Evolutionary conservation across 1,139 yeast genomes (phyloP).

Genomic region (Candida frijolesensis): DNA sequence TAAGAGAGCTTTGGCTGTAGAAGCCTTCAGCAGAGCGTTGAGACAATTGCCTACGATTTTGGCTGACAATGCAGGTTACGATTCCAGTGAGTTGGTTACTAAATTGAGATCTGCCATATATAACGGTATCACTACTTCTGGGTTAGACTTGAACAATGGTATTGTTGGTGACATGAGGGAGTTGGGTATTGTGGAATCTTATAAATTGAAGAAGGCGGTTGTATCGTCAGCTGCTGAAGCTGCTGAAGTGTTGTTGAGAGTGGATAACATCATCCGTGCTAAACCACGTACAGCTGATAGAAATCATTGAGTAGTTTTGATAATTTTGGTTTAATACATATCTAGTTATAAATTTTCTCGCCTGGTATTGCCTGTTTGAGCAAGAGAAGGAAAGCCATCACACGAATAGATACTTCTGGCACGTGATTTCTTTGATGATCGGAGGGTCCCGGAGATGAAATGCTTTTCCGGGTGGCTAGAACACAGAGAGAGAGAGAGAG

Average conservation of each 20-base stretch:
- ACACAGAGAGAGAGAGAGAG: too few species aligned
- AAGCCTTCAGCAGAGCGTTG: slow-evolving; percentile 90
- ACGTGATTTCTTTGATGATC: background rate
- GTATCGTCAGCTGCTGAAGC: slow-evolving; percentile 98
- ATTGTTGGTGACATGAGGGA: slow-evolving; percentile 92
- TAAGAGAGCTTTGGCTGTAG: slow-evolving; percentile 91
- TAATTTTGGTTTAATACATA: background rate
- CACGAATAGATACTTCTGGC: background rate
- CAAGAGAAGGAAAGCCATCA: background rate
- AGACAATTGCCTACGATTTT: slow-evolving; percentile 94
- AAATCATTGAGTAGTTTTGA: slow-evolving; percentile 34
- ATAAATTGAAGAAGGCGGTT: slow-evolving; percentile 88
- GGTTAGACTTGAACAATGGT: slow-evolving; percentile 85
- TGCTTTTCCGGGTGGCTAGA: too few species aligned
- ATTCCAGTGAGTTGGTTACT: slow-evolving; percentile 88
- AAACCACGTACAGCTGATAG: slow-evolving; percentile 97
- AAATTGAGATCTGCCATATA: slow-evolving; percentile 91
- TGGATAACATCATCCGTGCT: slow-evolving; percentile 94
- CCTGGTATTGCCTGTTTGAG: background rate
- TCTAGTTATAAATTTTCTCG: background rate
- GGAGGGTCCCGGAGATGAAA: background rate
- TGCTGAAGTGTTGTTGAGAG: slow-evolving; percentile 91
- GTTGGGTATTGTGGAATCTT: slow-evolving; percentile 88
- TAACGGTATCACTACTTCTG: slow-evolving; percentile 89
- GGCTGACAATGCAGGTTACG: slow-evolving; percentile 97